Evolutionary conservation across 106 monocot genomes (phyloP).

Genomic region (Platanthera guangdongensis): DNA sequence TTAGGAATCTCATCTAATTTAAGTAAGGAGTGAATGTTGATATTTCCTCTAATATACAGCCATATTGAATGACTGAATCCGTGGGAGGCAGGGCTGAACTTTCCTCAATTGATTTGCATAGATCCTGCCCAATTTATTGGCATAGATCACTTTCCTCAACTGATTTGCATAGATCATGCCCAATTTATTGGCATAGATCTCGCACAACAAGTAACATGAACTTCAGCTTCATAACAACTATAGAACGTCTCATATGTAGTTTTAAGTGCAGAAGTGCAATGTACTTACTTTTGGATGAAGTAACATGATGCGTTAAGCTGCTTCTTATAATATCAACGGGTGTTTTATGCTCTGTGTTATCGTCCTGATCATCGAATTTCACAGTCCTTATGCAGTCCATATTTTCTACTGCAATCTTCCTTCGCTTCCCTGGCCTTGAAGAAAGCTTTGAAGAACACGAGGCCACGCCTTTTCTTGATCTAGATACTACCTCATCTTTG

Average conservation of each 20-base stretch:
- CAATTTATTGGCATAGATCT: too few species aligned
- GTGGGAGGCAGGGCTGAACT: too few species aligned
- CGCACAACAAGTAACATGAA: too few species aligned
- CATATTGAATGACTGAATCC: too few species aligned
- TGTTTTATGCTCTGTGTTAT: not conserved
- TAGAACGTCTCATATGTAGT: too few species aligned
- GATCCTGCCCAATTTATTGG: too few species aligned
- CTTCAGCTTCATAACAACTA: not conserved
- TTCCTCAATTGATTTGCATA: too few species aligned
- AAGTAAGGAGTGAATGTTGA: too few species aligned
- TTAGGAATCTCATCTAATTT: too few species aligned
- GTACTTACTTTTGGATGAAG: slow-evolving; percentile 26
- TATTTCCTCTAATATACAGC: too few species aligned
- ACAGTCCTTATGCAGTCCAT: slow-evolving; percentile 33
- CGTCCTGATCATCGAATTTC: slow-evolving; percentile 24
- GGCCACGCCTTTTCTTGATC: slow-evolving; percentile 12
- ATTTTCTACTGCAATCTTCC: slow-evolving; percentile 30
- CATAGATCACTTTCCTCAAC: too few species aligned
- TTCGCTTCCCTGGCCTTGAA: slow-evolving; percentile 34
- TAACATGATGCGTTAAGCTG: not conserved
- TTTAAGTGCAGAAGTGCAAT: not conserved
- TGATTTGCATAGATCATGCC: too few species aligned
- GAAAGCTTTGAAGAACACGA: slow-evolving; percentile 15
- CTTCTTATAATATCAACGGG: not conserved
- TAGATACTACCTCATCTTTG: slow-evolving; percentile 18